Evolutionary conservation across 1,284 basidiomycete species (phyloP), one percentile per base, ranked within the genome.

Genomic region (Schizopora paradoxa): DNA sequence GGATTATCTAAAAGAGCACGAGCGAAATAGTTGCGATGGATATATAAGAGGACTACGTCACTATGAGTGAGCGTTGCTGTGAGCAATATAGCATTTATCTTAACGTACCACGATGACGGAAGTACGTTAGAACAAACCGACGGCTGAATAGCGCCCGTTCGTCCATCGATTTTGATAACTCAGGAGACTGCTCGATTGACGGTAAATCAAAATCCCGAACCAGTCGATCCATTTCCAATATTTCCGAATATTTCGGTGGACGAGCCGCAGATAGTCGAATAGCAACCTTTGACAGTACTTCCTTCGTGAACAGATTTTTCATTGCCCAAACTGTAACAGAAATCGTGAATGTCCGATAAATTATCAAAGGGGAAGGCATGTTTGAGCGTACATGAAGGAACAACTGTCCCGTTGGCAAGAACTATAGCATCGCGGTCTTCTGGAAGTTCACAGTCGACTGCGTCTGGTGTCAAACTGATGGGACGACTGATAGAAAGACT

Each of bases 21-120:
- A 5, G 52, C 55, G 35, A 56, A 56, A 31, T 43, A 55, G 25
- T 47, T 49, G 11, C 53, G 45, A 31, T 56, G 53, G 4, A 56
- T 23, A 32, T 53, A 53, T 18, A 53, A 33, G 4, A 54, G 26
- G 14, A 47, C 53, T 54, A 22, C 19, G 26, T 5, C 19, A 16
- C 8, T 10, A 22, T 35, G 33, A 19, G 22, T 19, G 10, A n/a
- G n/a, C n/a, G n/a, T n/a, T n/a, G n/a, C n/a, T n/a, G n/a, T n/a
- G n/a, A n/a, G n/a, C n/a, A n/a, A n/a, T n/a, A n/a, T n/a, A n/a
- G n/a, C n/a, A n/a, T n/a, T n/a, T n/a, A n/a, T n/a, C n/a, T n/a
- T n/a, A n/a, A n/a, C n/a, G n/a, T n/a, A n/a, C n/a, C n/a, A n/a
- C n/a, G n/a, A n/a, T n/a, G n/a, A n/a, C n/a, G n/a, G n/a, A n/a